These are phyloP conservation scores for Ogataea corticis DNA, from an alignment of 805 yeast genomes.

Conservation along the genomic window DNA sequence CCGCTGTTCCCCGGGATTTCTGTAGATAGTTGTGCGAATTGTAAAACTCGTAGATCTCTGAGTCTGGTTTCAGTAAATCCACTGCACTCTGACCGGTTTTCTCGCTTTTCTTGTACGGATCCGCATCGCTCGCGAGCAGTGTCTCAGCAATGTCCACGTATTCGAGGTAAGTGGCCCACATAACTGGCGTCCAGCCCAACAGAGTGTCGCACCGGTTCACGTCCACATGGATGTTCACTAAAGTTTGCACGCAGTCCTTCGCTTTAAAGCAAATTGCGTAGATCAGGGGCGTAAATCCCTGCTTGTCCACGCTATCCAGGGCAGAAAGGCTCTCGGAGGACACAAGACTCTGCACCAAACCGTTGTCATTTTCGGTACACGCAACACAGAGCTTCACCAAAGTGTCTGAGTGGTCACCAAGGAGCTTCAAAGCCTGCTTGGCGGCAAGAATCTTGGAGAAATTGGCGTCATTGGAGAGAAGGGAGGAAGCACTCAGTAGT, in stretches of 20 bases:
- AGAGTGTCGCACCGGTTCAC: conserved; percentile 52
- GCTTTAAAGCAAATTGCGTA: conserved; percentile 59
- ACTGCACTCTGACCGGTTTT: conserved; percentile 50
- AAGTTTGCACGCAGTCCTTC: conserved; percentile 47
- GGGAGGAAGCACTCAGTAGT: conserved; percentile 20
- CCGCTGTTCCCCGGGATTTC: conserved; percentile 7
- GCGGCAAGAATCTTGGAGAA: conserved; percentile 38
- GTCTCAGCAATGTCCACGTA: conserved; percentile 54
- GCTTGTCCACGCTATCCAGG: conserved; percentile 34
- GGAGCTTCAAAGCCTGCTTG: conserved; percentile 34
- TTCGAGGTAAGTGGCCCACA: conserved; percentile 82
- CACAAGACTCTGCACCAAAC: conserved; percentile 30
- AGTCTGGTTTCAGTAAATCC: conserved; percentile 55
- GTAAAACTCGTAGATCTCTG: conserved; percentile 59
- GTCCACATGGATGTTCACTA: conserved; percentile 45
- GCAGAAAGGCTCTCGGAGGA: conserved; percentile 20
- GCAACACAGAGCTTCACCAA: conserved; percentile 39
- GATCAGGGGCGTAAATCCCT: conserved; percentile 48
- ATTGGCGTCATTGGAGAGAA: conserved; percentile 29
- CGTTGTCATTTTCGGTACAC: conserved; percentile 39
- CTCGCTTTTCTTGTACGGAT: conserved; percentile 44
- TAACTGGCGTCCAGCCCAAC: conserved; percentile 64
- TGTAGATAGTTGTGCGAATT: conserved; percentile 48
- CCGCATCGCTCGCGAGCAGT: conserved; percentile 65
- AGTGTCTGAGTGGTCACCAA: conserved; percentile 31